phyloP scores from a whole-genome alignment of 805 yeast genomes.

The Spathaspora passalidarum region DNA sequence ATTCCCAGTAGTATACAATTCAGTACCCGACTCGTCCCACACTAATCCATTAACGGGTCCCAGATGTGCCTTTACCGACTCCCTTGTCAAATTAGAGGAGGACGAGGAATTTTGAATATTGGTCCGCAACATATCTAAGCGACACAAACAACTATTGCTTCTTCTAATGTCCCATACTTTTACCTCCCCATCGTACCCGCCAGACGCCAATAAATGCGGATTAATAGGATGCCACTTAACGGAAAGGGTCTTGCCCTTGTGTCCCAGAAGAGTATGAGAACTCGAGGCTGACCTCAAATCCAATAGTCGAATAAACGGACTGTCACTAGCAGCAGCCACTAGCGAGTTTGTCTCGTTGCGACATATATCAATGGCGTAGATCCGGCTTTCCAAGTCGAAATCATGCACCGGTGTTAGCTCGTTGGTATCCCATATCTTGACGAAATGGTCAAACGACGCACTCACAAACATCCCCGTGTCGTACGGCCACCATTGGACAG shows the following conservation, averaged over 20 bases:
- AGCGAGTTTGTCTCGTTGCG: conserved; percentile 35
- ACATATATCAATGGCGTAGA: conserved; percentile 62
- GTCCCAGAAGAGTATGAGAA: conserved; percentile 69
- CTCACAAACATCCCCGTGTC: conserved; percentile 86
- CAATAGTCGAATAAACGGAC: conserved; percentile 62
- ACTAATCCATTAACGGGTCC: conserved; percentile 74
- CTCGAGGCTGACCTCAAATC: conserved; percentile 74
- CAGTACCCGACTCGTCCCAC: conserved; percentile 69
- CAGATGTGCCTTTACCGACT: conserved; percentile 62
- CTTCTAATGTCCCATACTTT: conserved; percentile 84
- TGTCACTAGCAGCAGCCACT: conserved; percentile 71
- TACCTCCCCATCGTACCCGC: conserved; percentile 78
- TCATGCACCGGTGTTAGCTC: conserved; percentile 62
- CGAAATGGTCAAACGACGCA: conserved; percentile 73
- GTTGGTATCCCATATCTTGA: conserved; percentile 80
- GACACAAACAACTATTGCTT: conserved; percentile 58
- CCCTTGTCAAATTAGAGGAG: conserved; percentile 22
- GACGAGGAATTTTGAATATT: conserved; percentile 13
- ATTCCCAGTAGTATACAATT: conserved; percentile 64
- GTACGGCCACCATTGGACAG: conserved; percentile 81
- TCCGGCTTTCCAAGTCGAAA: conserved; percentile 58
- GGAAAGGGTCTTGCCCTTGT: conserved; percentile 51
- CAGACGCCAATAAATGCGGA: conserved; percentile 64
- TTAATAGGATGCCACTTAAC: conserved; percentile 75
- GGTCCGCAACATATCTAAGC: conserved; percentile 56